Conservation (phyloP, 176 grass and related monocot species). For the Saccharum spontaneum region DNA sequence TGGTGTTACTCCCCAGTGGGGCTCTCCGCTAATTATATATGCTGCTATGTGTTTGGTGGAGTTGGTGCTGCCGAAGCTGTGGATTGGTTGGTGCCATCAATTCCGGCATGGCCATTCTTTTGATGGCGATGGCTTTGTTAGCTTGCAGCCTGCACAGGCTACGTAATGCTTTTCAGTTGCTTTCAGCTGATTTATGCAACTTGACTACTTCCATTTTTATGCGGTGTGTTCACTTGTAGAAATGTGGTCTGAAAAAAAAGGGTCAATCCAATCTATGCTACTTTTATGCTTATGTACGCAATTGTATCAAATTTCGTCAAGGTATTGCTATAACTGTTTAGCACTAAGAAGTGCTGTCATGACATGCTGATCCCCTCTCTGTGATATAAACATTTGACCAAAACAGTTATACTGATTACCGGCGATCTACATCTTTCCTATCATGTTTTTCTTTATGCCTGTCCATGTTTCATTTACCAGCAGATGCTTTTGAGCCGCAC, state of each 20-base stretch:
- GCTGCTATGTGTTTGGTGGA: slow-evolving; percentile 29
- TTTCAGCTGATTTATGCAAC: slow-evolving; percentile 23
- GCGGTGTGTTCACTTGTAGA: background rate
- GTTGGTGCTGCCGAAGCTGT: slow-evolving; percentile 33
- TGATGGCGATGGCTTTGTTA: slow-evolving; percentile 55
- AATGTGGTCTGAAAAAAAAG: background rate
- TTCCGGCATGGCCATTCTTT: slow-evolving; percentile 28
- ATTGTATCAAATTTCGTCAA: slow-evolving; percentile 7
- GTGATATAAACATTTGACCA: slow-evolving; percentile 16
- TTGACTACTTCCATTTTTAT: background rate
- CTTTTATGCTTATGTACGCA: background rate
- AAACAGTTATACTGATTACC: background rate
- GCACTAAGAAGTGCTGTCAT: background rate
- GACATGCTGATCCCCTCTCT: background rate
- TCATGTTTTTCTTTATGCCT: slow-evolving; percentile 1
- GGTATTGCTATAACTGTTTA: slow-evolving; percentile 9
- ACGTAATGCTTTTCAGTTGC: background rate
- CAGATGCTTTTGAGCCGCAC: slow-evolving; percentile 15
- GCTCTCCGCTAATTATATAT: slow-evolving; percentile 52
- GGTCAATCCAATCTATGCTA: background rate
- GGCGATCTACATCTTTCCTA: background rate
- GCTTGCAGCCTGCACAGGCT: slow-evolving; percentile 18
- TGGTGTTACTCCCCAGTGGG: slow-evolving; percentile 19
- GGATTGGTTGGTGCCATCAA: slow-evolving; percentile 49
- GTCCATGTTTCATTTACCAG: slow-evolving; percentile 2